phyloP scores from a whole-genome alignment of 2,329 filamentous ascomycete genomes.

The Fusarium concolor region DNA sequence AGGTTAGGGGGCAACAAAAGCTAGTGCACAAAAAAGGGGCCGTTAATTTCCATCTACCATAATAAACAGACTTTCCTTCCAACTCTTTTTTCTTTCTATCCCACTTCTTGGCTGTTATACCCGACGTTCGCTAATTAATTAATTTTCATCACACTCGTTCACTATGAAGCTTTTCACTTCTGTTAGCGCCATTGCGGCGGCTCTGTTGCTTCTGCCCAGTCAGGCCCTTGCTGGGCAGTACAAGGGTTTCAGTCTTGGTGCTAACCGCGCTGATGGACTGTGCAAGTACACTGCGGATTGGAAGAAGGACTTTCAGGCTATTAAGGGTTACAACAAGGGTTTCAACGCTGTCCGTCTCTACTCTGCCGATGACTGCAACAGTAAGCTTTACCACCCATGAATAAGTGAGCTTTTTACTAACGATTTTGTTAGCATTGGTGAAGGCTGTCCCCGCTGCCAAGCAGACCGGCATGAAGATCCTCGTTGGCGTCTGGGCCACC shows the following conservation, averaged over 20 bases:
- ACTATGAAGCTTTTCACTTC: conserved; percentile 39
- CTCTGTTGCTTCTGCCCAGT: conserved; percentile 33
- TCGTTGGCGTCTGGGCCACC: conserved; percentile 42
- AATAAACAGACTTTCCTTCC: conserved; percentile 9
- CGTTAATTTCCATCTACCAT: conserved; percentile 9
- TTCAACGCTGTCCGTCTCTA: conserved; percentile 44
- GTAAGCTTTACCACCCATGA: conserved; percentile 12
- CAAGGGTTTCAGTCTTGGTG: conserved; percentile 44
- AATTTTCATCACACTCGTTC: background rate
- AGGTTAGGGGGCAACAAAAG: background rate
- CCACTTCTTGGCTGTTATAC: conserved; percentile 1
- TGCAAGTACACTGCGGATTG: conserved; percentile 43
- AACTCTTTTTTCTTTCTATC: background rate
- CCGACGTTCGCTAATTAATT: conserved; percentile 19
- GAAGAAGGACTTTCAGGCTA: conserved; percentile 44
- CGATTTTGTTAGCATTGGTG: conserved; percentile 25
- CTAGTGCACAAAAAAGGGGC: conserved; percentile 14
- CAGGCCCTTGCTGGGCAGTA: conserved; percentile 40
- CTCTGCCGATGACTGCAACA: conserved; percentile 39
- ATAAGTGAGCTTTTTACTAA: background rate
- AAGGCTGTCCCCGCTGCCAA: conserved; percentile 44
- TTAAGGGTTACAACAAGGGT: conserved; percentile 43
- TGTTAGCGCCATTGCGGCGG: conserved; percentile 29
- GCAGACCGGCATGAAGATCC: conserved; percentile 41
- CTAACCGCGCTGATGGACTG: conserved; percentile 38